A percentile compares a stretch with the other conserved stretches of the same genome.
phyloP scores from a whole-genome alignment of 805 yeast genomes.

The Maudiozyma turicensis region DNA sequence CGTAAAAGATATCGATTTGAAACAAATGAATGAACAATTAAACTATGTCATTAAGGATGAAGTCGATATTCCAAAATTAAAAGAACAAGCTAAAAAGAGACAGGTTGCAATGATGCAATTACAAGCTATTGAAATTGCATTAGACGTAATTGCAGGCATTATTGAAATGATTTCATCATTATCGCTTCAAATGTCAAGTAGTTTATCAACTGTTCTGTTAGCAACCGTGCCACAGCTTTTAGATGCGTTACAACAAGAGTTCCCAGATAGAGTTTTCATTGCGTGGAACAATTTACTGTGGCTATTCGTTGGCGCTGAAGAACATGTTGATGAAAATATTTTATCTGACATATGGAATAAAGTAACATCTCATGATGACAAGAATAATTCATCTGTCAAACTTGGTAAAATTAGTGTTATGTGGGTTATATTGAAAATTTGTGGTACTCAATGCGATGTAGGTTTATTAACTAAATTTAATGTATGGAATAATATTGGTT shows the following conservation, averaged over 20 bases:
- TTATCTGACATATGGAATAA: slow-evolving; percentile 13
- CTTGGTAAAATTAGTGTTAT: slow-evolving; percentile 33
- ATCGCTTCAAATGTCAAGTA: slow-evolving; percentile 2
- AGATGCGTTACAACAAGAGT: slow-evolving; percentile 36
- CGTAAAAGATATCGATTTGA: slow-evolving; percentile 27
- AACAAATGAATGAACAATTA: slow-evolving; percentile 22
- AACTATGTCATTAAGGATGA: slow-evolving; percentile 3
- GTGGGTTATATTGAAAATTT: slow-evolving; percentile 35
- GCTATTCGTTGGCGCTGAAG: slow-evolving; percentile 28
- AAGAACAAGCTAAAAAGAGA: slow-evolving; percentile 33
- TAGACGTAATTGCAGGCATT: slow-evolving; percentile 70
- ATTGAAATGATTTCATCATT: slow-evolving; percentile 44
- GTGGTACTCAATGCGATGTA: slow-evolving; percentile 6
- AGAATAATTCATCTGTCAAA: slow-evolving; percentile 24
- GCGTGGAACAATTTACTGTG: slow-evolving; percentile 67
- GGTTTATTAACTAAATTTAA: slow-evolving; percentile 11
- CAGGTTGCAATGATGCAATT: slow-evolving; percentile 41
- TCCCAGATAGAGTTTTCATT: slow-evolving; percentile 46
- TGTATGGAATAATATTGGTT: slow-evolving; percentile 20
- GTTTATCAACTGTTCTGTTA: slow-evolving; percentile 9
- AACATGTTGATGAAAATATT: slow-evolving; percentile 12
- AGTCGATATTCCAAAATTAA: slow-evolving; percentile 22
- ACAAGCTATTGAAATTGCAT: slow-evolving; percentile 55
- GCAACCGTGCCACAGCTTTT: slow-evolving; percentile 30
- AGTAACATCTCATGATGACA: slow-evolving; percentile 6